Evolutionary conservation across 129 eudicot species (phyloP), one percentile per base, ranked within the genome.

Genomic region (Mikania micrantha): DNA sequence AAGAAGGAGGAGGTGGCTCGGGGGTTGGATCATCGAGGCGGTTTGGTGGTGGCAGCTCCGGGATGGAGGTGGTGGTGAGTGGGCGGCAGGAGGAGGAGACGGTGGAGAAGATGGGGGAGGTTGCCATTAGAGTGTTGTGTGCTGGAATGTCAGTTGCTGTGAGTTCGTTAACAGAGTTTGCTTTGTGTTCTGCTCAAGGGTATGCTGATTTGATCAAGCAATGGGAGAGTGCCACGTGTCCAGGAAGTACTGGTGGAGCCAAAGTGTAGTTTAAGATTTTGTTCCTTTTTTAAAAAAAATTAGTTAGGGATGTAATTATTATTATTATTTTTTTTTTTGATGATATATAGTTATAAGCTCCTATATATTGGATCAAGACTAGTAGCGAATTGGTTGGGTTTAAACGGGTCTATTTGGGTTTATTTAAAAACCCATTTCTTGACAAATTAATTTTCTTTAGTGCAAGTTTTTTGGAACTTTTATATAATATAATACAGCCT

Each of bases 101-200:
- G 1, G 85, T 83, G 0, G 96, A 93, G 73, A 92, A 92, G 66
- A 93, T 88, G 98, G 98, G 91, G 12, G 98, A 93, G 59, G 88
- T 93, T 62, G 98, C 95, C 34, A 85, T 86, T 4, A 86, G 85
- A 58, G 98, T 93, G 34, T 67, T 93, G 35, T 93, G 98, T 81
- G 98, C 96, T 17, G 95, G 98, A 71, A 93, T 93, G 98, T 93
- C 96, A n/a, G 95, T 93, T 66, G 96, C 85, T 38, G 84, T 93
- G 47, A 88, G 84, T 64, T 86, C 95, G 9, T 73, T 93, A 64
- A 80, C 96, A 31, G 98, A 93, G 66, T 93, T 93, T 83, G 91
- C 98, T 44, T n/a, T 86, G 7, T 62, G 78, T 61, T 93, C 98
- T 41, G 87, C 91, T 5, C 85, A 93, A 68, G 98, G 96, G 70